A percentile compares a stretch with the other conserved stretches of the same genome.
Conservation (phyloP, 345 rosid genomes). For the Salix viminalis region DNA sequence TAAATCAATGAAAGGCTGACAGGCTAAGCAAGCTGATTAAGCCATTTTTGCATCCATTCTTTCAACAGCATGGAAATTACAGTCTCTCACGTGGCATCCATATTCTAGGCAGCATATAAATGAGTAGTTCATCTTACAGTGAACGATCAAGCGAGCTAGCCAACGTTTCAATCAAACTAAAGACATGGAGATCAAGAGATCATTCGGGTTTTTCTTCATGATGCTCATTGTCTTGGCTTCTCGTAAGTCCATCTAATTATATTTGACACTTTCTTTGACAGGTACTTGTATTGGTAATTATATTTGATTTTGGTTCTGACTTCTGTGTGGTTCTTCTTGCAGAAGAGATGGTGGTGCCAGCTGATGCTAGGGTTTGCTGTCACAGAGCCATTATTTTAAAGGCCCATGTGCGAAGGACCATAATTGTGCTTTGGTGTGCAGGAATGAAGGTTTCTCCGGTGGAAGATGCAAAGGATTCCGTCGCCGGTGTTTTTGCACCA, state of each 20-base stretch:
- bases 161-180: no score
- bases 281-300: not conserved
- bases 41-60: no score
- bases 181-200: conserved; percentile 12
- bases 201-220: conserved; percentile 24
- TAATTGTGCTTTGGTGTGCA: conserved; percentile 39
- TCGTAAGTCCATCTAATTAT: conserved; percentile 6
- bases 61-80: no score
- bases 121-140: no score
- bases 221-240: conserved; percentile 33
- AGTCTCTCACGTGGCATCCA: no score
- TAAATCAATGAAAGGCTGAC: no score
- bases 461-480: conserved; percentile 39
- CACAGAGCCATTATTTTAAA: conserved; percentile 33
- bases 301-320: not conserved
- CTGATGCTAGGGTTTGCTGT: conserved; percentile 34
- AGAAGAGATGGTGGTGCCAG: conserved; percentile 25
- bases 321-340: not conserved
- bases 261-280: not conserved
- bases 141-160: no score
- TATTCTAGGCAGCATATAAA: no score
- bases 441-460: conserved; percentile 37
- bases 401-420: conserved; percentile 23
- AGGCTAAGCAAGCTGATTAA: no score
- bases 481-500: conserved; percentile 23